Base-by-base conservation (phyloP, 495 filamentous ascomycete species). In the Hamigera avellanea region DNA sequence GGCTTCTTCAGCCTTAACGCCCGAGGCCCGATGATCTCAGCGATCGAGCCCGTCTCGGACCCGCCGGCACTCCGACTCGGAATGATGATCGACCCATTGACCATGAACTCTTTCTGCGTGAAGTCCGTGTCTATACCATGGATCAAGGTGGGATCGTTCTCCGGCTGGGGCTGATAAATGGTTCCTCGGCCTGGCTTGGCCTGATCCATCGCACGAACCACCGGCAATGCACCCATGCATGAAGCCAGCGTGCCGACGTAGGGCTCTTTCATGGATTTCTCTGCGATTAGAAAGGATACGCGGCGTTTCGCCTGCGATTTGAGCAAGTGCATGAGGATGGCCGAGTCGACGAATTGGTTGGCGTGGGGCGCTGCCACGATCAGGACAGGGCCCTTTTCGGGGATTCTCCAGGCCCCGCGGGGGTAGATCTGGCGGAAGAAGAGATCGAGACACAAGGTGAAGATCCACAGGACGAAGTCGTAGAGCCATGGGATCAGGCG, bases 391-490 rank as follows among this genome's bases (percentile, higher is more conserved):
- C 83, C 85, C 41, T 67, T 66, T 33, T 73, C 65, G 16, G 85
- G 85, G 9, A 93, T 76, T 48, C 78, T 78, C 80, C 85, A 93
- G 26, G 80, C 72, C 36, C 81, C 80, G 26, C 86, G 76, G 6
- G 85, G 84, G 49, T 91, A 83, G 2, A 93, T 78, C 56, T 93
- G 86, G 42, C 85, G 74, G 66, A 93, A 93, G 70, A 93, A 93
- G 33, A 87, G 67, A 48, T 88, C 84, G 13, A 81, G 69, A 87
- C 59, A 29, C 12, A 86, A 60, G 1, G 80, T 82, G 51, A 81
- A 74, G 7, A 57, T 64, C 69, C 77, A 82, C 21, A 87, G 61
- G 46, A 81, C 66, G 18, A 70, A 53, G 57, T 85, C 80, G 53
- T 85, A 86, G 33, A 72, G 64, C 71, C 66, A 77, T 19, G 63